Evolutionary conservation across 805 yeast genomes (phyloP), one percentile per base, ranked within the genome.

Genomic region (Hagleromyces aurorensis): DNA sequence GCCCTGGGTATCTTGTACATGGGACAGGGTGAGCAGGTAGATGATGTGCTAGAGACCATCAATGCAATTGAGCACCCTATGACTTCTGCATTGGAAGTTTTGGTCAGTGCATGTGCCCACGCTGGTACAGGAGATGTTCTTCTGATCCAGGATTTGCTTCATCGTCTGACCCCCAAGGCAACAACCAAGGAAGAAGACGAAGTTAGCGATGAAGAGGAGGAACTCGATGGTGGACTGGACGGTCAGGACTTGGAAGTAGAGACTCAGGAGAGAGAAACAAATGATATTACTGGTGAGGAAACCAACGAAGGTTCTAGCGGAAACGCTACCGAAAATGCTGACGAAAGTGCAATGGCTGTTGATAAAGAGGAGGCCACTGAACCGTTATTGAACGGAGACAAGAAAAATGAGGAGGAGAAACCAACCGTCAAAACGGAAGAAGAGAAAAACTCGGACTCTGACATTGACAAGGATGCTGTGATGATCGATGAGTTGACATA

Each of bases 51-150:
- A 39, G 97, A 89, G 55, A 84, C 96, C 1, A 77, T 91, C 39
- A 82, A 79, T 55, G 97, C 97, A 10, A 81, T 91, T 49, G 96
- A 86, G 44, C 96, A 89, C 53, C 96, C 96, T 22, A 78, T 91
- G 50, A 77, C 91, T 16, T 78, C 82, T 44, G 81, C 93, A 25
- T 73, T 87, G 52, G 91, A 84, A 58, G 91, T 86, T 10, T 67
- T 91, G 50, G 86, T 93, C 19, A 85, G 80, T 39, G 80, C 87
- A 30, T 83, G 96, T 63, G 94, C 97, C 4, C 87, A 81, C 62
- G 93, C 96, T 7, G 98, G 97, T 40, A 85, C 97, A 21, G 98
- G 98, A 44, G 91, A 91, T 55, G 98, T 91, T 18, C 70, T 91
- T 39, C 91, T 87, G 63, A 82, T 91, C 39, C 98, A 91, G 64